phyloP scores from a whole-genome alignment of 2,329 filamentous ascomycete species.

The Fusarium tuaranense region DNA sequence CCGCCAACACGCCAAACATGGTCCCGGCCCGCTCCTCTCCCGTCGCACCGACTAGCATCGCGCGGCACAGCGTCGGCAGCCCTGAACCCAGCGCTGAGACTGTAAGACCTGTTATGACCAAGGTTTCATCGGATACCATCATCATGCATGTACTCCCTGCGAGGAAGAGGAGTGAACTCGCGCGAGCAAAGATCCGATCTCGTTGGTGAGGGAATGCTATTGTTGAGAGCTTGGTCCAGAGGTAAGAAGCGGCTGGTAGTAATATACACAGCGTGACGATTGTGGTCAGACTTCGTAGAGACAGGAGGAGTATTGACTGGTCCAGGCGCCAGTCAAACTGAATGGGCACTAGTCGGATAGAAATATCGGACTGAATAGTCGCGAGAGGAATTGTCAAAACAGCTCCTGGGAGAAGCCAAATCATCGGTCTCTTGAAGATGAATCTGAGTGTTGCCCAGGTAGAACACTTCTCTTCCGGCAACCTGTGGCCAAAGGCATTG shows the following conservation, averaged over 20 bases:
- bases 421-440: conserved; percentile 34
- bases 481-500: not conserved
- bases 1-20: conserved; percentile 41
- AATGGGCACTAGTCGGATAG: conserved; percentile 42
- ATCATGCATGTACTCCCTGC: conserved; percentile 40
- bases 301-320: conserved; percentile 38
- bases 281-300: conserved; percentile 36
- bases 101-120: conserved; percentile 37
- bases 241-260: conserved; percentile 29
- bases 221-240: conserved; percentile 16
- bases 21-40: conserved; percentile 32
- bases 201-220: conserved; percentile 9
- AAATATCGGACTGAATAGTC: conserved; percentile 36
- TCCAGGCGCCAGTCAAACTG: conserved; percentile 41
- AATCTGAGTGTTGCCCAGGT: conserved; percentile 11
- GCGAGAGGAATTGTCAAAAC: conserved; percentile 38
- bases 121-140: conserved; percentile 31
- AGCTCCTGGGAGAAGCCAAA: conserved; percentile 41
- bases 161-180: conserved; percentile 37
- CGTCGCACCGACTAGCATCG: conserved; percentile 36
- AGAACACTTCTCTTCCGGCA: not conserved
- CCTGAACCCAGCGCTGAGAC: conserved; percentile 42
- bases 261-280: conserved; percentile 39
- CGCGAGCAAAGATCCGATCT: conserved; percentile 32
- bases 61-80: conserved; percentile 40